phyloP scores from a whole-genome alignment of 2,329 filamentous ascomycete species.

The Fonsecaea multimorphosa region DNA sequence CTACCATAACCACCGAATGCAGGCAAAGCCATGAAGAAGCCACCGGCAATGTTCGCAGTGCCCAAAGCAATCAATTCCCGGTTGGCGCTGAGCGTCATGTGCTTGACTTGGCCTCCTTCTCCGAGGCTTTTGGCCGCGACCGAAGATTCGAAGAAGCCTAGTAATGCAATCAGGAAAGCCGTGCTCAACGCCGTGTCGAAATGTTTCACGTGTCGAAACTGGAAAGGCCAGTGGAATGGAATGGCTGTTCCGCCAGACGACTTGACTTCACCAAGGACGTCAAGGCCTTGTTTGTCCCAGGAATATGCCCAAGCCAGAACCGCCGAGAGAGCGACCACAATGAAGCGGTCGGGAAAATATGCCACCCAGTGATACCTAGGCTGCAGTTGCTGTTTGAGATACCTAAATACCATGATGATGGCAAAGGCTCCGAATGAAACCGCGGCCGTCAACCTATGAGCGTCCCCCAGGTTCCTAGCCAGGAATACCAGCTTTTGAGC shows the following conservation, averaged over 20 bases:
- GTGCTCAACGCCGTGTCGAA: slow-evolving; percentile 87
- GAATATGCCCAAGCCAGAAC: slow-evolving; percentile 75
- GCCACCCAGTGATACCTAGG: slow-evolving; percentile 79
- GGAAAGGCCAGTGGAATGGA: slow-evolving; percentile 84
- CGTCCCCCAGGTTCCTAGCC: slow-evolving; percentile 66
- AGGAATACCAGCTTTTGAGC: slow-evolving; percentile 86
- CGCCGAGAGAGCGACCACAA: slow-evolving; percentile 85
- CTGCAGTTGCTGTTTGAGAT: slow-evolving; percentile 80
- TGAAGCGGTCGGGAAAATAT: slow-evolving; percentile 88
- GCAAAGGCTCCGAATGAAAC: slow-evolving; percentile 80
- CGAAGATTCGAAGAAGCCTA: slow-evolving; percentile 98
- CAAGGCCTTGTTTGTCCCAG: slow-evolving; percentile 81
- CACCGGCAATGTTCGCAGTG: slow-evolving; percentile 86
- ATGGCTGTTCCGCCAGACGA: slow-evolving; percentile 69
- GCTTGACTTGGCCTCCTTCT: slow-evolving; percentile 69
- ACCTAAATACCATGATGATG: slow-evolving; percentile 90
- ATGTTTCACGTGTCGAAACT: slow-evolving; percentile 75
- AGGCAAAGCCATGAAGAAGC: slow-evolving; percentile 89
- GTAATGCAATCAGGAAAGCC: slow-evolving; percentile 87
- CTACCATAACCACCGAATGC: slow-evolving; percentile 95
- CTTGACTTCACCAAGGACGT: slow-evolving; percentile 81
- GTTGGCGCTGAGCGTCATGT: slow-evolving; percentile 85
- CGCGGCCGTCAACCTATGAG: slow-evolving; percentile 75
- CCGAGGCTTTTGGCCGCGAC: slow-evolving; percentile 92
- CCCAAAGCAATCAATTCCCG: slow-evolving; percentile 91